Base-by-base conservation (phyloP, 345 rosid genomes). In the Acer saccharum region DNA sequence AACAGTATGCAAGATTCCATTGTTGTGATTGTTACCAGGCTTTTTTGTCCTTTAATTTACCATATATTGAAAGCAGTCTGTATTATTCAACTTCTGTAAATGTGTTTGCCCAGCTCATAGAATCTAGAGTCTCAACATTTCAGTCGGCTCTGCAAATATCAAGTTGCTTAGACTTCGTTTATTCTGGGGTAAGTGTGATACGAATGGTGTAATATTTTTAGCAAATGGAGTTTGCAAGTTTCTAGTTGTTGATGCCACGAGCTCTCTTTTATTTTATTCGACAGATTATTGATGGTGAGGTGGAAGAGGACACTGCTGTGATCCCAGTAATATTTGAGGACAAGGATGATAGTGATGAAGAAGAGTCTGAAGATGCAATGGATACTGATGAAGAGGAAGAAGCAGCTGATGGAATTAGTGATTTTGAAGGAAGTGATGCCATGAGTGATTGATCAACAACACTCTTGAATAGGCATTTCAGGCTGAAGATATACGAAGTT, bases 101-200 rank as follows among this genome's bases (percentile, higher is more conserved):
- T 5, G 1, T 16, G 68, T 68, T 21, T 13, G 39, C 80, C 65
- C 93, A 96, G 98, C 88, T 91, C 63, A 90, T 92, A 8, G 99
- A 94, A 83, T 87, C 97, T n/a, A 87, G 99, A 65, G 85, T 87
- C 57, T 80, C 93, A 6, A 94, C 94, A 50, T 88, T 91, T 82
- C 83, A 84, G 62, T 76, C 97, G 5, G 94, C 95, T 3, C 85
- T 88, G 69, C 88, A 92, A 77, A 83, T 96, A 79, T 96, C 99
- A 64, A 86, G 88, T 78, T 48, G 85, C 88, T 76, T 94, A 76
- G 97, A 91, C 86, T 77, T 86, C 43, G 80, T 80, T 46, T 92
- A 71, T 68, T 77, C 91, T 6, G 87, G 88, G 86, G 94, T 88
- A 83, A 23, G 85, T 77, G 7, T 39, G 23, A 4, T 17, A 43